These are phyloP conservation scores for Alopecurus myosuroides DNA, from an alignment of 176 grass and related monocot genomes.

Conservation along the genomic window DNA sequence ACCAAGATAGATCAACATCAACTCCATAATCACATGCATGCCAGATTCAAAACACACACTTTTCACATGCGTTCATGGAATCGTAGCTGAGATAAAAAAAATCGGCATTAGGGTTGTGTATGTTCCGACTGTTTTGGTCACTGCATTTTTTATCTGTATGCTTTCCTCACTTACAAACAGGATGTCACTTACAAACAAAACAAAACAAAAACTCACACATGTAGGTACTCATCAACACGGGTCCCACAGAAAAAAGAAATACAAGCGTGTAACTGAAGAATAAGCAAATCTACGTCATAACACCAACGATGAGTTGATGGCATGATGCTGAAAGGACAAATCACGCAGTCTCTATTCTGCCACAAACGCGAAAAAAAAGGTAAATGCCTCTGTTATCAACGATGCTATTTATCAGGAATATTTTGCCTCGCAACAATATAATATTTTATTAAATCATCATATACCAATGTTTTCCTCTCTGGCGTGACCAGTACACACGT, in stretches of 20 bases:
- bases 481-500: slow-evolving; percentile 31
- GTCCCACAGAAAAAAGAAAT: background rate
- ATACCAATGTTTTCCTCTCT: slow-evolving; percentile 28
- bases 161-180: background rate
- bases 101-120: background rate
- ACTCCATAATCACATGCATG: background rate
- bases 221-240: background rate
- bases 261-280: background rate
- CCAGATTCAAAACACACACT: background rate
- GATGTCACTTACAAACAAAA: background rate
- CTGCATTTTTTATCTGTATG: background rate
- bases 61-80: background rate
- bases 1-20: background rate
- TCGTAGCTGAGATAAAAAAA: background rate
- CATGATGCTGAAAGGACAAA: background rate
- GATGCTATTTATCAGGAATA: background rate
- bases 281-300: background rate
- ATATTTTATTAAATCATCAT: slow-evolving; percentile 45
- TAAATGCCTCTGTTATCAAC: background rate
- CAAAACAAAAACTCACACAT: background rate
- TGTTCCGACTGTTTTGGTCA: background rate
- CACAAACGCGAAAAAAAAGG: background rate
- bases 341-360: background rate
- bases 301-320: too few species aligned
- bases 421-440: slow-evolving; percentile 6